A percentile compares a stretch with the other conserved stretches of the same genome.
phyloP scores from a whole-genome alignment of 164 flowering plant genomes.

The Dillenia turbinata region DNA sequence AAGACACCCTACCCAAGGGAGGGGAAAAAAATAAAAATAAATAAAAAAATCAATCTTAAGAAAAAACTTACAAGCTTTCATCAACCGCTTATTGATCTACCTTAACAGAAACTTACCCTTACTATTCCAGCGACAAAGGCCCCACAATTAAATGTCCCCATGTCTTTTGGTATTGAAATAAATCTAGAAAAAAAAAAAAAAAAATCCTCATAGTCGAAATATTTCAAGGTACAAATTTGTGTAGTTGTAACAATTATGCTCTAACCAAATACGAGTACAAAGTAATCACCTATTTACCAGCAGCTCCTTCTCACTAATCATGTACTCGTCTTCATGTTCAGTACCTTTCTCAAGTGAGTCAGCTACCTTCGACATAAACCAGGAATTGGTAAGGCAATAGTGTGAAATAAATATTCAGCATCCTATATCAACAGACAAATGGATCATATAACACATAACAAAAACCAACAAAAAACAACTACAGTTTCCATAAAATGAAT shows the following conservation, averaged over 20 bases:
- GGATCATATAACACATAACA: no score
- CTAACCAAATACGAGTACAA: background rate
- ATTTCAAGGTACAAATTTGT: background rate
- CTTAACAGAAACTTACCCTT: constrained; percentile 44
- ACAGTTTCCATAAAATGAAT: no score
- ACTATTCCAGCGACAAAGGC: constrained; percentile 99
- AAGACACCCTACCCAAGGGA: constrained; percentile 68
- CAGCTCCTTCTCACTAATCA: constrained; percentile 99
- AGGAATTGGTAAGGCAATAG: no score
- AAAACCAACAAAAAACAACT: no score
- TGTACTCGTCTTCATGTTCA: constrained; percentile 99
- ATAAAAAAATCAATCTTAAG: constrained; percentile 1
- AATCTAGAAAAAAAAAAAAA: constrained; percentile 41
- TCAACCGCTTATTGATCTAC: background rate
- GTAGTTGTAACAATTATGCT: constrained; percentile 4
- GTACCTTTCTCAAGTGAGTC: constrained; percentile 99
- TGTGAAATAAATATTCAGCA: no score
- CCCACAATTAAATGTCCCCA: constrained; percentile 99
- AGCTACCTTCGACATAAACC: constrained; percentile 55
- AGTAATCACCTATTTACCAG: constrained; percentile 72
- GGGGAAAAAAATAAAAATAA: no score
- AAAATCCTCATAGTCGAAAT: background rate
- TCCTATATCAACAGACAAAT: background rate
- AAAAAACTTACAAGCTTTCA: constrained; percentile 13
- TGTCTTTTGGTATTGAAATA: constrained; percentile 96